Conservation (phyloP, 2,329 filamentous ascomycete species). For the Talaromyces pinophilus region DNA sequence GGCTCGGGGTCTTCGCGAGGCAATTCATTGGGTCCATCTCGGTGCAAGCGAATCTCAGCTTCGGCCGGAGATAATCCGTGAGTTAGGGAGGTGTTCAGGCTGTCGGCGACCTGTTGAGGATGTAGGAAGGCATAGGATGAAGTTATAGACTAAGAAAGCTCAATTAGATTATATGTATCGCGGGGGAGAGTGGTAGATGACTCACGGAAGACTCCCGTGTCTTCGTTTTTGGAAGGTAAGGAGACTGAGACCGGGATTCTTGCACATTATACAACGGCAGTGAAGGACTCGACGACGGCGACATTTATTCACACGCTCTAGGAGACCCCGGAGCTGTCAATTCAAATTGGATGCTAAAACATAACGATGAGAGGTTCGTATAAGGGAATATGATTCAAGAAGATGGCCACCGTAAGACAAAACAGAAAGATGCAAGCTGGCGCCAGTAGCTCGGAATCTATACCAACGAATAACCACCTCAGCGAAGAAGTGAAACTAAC, state of each 20-base stretch:
- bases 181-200: constrained; percentile 23
- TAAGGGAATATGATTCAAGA: neutral
- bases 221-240: constrained; percentile 33
- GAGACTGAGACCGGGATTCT: constrained; percentile 34
- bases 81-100: constrained; percentile 77
- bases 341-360: constrained; percentile 18
- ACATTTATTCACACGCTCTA: constrained; percentile 59
- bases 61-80: constrained; percentile 79
- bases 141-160: constrained; percentile 41
- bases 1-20: constrained; percentile 92
- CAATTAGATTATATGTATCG: constrained; percentile 11
- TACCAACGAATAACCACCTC: neutral
- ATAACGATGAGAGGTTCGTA: constrained; percentile 17
- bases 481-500: neutral
- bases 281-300: constrained; percentile 60
- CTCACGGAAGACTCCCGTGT: constrained; percentile 39
- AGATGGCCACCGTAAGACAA: neutral
- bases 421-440: constrained; percentile 14
- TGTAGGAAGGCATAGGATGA: constrained; percentile 65
- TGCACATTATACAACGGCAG: constrained; percentile 59
- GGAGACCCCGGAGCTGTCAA: constrained; percentile 23
- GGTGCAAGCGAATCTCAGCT: constrained; percentile 74
- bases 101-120: constrained; percentile 74
- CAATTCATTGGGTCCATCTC: constrained; percentile 89
- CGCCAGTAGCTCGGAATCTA: neutral